Conservation (phyloP, 179 eudicot genomes). For the Camellia oleifera region DNA sequence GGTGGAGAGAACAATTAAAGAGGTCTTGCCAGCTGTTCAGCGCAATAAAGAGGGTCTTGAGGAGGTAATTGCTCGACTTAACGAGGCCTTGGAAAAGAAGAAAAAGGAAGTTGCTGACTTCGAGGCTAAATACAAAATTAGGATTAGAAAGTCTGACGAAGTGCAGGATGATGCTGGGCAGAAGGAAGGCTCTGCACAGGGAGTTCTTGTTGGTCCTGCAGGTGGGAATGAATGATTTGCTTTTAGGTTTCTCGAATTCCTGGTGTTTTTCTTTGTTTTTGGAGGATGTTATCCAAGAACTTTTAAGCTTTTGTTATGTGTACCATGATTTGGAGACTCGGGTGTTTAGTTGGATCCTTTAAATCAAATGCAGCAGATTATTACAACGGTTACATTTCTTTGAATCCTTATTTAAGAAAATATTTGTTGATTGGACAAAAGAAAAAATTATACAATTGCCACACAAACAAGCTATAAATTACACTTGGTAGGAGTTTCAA, state of each 20-base stretch:
- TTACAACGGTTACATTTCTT: background rate
- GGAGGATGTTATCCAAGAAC: background rate
- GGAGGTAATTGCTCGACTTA: conserved; percentile 77
- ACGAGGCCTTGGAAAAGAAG: conserved; percentile 76
- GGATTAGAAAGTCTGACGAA: conserved; percentile 66
- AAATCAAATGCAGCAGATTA: background rate
- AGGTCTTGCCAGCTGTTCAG: conserved; percentile 89
- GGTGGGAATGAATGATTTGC: conserved; percentile 33
- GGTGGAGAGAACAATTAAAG: conserved; percentile 85
- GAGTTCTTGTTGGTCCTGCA: conserved; percentile 93
- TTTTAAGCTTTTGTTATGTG: background rate
- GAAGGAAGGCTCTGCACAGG: conserved; percentile 92
- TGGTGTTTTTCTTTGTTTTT: background rate
- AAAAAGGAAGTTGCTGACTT: conserved; percentile 73
- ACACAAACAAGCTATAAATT: too few species aligned
- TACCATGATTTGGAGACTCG: background rate
- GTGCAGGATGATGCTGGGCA: conserved; percentile 53
- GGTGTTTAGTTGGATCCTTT: background rate
- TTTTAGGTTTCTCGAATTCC: background rate
- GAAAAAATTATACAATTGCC: too few species aligned
- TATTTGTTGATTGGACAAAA: too few species aligned
- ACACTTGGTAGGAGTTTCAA: too few species aligned
- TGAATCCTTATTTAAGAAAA: background rate
- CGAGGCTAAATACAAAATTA: conserved; percentile 73
- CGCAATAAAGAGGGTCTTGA: conserved; percentile 86